Percentiles rank a stretch among this genome's conserved stretches.
Evolutionary conservation across 2,329 filamentous ascomycete species (phyloP).

Genomic region (Fonsecaea pugnacius): DNA sequence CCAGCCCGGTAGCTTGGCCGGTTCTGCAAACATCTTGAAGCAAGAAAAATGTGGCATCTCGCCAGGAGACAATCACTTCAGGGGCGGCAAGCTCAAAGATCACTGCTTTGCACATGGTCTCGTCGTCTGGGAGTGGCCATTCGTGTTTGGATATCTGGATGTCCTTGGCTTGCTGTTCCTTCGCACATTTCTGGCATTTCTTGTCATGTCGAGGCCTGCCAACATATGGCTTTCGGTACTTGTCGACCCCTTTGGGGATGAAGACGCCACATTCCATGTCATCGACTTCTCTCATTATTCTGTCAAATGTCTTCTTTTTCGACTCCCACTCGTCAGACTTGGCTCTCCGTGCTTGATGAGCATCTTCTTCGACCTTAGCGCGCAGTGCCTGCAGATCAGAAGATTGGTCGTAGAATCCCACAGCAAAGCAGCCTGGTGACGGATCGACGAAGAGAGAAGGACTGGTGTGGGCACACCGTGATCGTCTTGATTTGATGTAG

Average conservation of each 20-base stretch:
- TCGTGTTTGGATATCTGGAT: slow-evolving; percentile 58
- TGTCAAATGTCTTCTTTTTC: slow-evolving; percentile 40
- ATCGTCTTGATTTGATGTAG: slow-evolving; percentile 50
- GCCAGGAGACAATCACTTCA: slow-evolving; percentile 51
- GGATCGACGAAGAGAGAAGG: slow-evolving; percentile 48
- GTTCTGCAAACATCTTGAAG: slow-evolving; percentile 42
- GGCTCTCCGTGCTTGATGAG: slow-evolving; percentile 36
- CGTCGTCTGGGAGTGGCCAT: slow-evolving; percentile 57
- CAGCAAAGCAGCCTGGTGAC: slow-evolving; percentile 49
- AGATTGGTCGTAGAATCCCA: slow-evolving; percentile 56
- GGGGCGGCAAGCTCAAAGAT: slow-evolving; percentile 61
- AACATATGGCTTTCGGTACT: not conserved
- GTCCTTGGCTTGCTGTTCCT: slow-evolving; percentile 40
- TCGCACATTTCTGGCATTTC: slow-evolving; percentile 47
- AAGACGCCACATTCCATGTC: slow-evolving; percentile 21
- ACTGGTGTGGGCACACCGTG: slow-evolving; percentile 25
- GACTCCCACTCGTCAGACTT: slow-evolving; percentile 45
- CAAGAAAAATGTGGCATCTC: slow-evolving; percentile 54
- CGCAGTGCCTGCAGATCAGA: slow-evolving; percentile 45
- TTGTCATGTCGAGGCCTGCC: slow-evolving; percentile 7
- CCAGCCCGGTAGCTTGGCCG: not conserved
- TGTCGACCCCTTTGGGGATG: slow-evolving; percentile 3
- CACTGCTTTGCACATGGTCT: slow-evolving; percentile 46
- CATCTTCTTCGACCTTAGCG: slow-evolving; percentile 47
- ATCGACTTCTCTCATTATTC: slow-evolving; percentile 36